phyloP scores from a whole-genome alignment of 192 early-diverging fungal species.

The Entomortierella chlamydospora region DNA sequence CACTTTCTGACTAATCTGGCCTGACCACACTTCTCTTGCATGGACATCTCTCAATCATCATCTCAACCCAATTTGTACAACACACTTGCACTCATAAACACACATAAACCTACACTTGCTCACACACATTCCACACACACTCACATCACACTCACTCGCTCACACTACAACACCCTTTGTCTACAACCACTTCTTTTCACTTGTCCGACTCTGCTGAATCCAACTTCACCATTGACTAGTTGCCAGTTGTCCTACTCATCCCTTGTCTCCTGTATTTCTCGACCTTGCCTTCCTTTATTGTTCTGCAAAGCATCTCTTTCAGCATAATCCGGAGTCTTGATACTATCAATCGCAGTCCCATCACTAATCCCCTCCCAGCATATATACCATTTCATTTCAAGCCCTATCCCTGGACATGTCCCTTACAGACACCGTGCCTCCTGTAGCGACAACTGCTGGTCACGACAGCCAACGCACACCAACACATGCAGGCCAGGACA shows the following conservation, averaged over 20 bases:
- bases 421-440: slow-evolving; percentile 9
- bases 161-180: neutral
- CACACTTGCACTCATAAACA: neutral
- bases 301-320: too few species aligned
- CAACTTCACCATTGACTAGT: too few species aligned
- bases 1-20: slow-evolving; percentile 17
- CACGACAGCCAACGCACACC: neutral
- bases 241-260: too few species aligned
- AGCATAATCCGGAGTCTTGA: too few species aligned
- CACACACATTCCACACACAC: slow-evolving; percentile 6
- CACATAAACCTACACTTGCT: neutral
- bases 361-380: neutral
- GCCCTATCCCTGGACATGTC: neutral
- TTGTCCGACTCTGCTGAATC: too few species aligned
- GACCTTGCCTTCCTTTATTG: too few species aligned
- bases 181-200: too few species aligned
- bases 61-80: neutral
- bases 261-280: too few species aligned
- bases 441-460: neutral
- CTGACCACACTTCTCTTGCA: too few species aligned
- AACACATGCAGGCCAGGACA: neutral
- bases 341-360: too few species aligned
- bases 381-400: too few species aligned
- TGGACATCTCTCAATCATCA: too few species aligned
- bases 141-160: neutral